Base-by-base conservation (phyloP, 768 basidiomycete species). In the Grammothele lineata region DNA sequence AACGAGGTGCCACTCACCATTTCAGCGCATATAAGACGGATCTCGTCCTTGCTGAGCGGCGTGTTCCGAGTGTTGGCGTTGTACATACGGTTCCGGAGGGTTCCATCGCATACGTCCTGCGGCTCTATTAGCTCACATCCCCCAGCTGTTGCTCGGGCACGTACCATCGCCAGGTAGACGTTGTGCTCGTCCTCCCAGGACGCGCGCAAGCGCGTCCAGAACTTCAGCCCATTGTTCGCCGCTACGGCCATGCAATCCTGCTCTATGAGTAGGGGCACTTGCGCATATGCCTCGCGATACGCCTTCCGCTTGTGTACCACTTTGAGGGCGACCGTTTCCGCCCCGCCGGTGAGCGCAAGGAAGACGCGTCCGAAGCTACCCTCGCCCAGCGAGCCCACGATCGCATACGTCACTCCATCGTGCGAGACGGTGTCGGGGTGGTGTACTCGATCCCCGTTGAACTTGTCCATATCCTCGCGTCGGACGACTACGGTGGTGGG, bases 151-250 rank as follows among this genome's bases (percentile, higher is more conserved):
- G 27, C 27, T 30, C 27, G n/a, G 27, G 7, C 7, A 50, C 61
- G 25, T 39, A 62, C 62, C 61, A 62, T 61, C 10, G 55, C 58
- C 5, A 61, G 52, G 42, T 61, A 64, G 0, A 60, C 45, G 43
- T 62, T 59, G 5, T 57, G 42, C 0, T 39, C 48, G 37, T 64
- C 58, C 21, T 59, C 54, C 55, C 58, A 64, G 0, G 58, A 53
- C 3, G 50, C 45, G 15, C 50, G 32, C 6, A 62, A 42, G 1
- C 22, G 37, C 40, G 47, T 44, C 25, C 59, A 37, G 39, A 54
- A 59, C 10, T 46, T 37, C 15, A 32, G 2, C 1, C 38, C 18
- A 11, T 14, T 6, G 21, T 25, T 11, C 8, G 59, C 50, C 18
- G 54, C 53, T 14, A 17, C 27, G 12, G 17, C 44, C 53, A 58